Conservation (phyloP, 2,329 filamentous ascomycete genomes). For the Diplocarpon mali region DNA sequence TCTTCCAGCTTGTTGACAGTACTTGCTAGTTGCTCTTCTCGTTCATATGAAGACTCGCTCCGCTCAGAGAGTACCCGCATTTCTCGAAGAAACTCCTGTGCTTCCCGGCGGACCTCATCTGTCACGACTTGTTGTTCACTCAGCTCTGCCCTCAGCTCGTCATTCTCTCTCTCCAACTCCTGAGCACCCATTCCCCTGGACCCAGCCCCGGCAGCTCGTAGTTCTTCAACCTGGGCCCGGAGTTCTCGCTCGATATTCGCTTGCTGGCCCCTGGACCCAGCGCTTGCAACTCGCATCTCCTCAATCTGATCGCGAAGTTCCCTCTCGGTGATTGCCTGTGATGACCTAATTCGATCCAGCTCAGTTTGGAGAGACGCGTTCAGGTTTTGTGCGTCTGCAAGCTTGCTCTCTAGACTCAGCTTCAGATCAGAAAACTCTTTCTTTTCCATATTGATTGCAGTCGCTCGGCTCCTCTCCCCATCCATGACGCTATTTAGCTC, state of each 20-base stretch:
- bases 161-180: conserved; percentile 50
- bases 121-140: conserved; percentile 71
- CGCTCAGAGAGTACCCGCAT: conserved; percentile 81
- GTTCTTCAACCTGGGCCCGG: conserved; percentile 49
- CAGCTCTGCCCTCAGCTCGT: conserved; percentile 52
- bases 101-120: conserved; percentile 76
- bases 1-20: conserved; percentile 68
- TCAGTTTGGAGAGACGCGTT: conserved; percentile 73
- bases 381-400: conserved; percentile 63
- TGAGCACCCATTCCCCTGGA: conserved; percentile 24
- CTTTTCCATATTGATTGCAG: conserved; percentile 49
- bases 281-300: conserved; percentile 31
- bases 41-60: conserved; percentile 67
- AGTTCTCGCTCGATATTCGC: conserved; percentile 51
- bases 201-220: conserved; percentile 28
- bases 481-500: conserved; percentile 52
- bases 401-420: conserved; percentile 57
- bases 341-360: conserved; percentile 59
- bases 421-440: conserved; percentile 60
- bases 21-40: conserved; percentile 66
- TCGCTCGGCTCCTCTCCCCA: conserved; percentile 42
- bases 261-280: conserved; percentile 32
- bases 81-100: conserved; percentile 71
- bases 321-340: conserved; percentile 53
- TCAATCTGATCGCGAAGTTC: conserved; percentile 55